phyloP scores from a whole-genome alignment of 495 filamentous ascomycete species.

The Penicillium soppii region DNA sequence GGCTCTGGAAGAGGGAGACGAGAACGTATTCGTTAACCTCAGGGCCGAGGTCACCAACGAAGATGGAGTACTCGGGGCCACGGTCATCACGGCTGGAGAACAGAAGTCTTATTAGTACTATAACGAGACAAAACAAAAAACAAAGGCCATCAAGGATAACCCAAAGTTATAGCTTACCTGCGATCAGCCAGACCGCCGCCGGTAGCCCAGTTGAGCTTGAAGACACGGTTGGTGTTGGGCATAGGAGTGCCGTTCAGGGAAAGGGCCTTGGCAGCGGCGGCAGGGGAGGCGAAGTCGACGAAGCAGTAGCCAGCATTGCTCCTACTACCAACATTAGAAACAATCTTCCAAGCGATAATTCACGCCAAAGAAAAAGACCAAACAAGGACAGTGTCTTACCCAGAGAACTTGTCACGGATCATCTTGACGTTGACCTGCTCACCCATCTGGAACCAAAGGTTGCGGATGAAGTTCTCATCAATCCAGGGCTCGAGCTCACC shows the following conservation, averaged over 20 bases:
- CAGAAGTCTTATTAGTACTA: not conserved
- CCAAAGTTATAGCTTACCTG: conserved; percentile 55
- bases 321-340: conserved; percentile 55
- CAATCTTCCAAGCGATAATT: conserved; percentile 10
- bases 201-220: conserved; percentile 99
- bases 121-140: too few species aligned
- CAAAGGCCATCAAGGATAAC: not conserved
- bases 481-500: conserved; percentile 99
- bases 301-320: conserved; percentile 99
- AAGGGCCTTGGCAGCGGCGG: conserved; percentile 87
- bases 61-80: conserved; percentile 94
- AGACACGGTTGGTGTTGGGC: conserved; percentile 89
- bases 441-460: conserved; percentile 84
- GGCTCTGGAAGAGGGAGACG: conserved; percentile 92
- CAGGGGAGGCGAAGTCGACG: conserved; percentile 83
- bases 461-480: conserved; percentile 97
- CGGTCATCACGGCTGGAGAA: conserved; percentile 78
- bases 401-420: conserved; percentile 99
- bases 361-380: not conserved
- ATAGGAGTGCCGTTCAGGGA: conserved; percentile 85
- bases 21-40: conserved; percentile 99
- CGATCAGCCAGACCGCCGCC: conserved; percentile 94
- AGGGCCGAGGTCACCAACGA: conserved; percentile 95
- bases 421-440: conserved; percentile 99
- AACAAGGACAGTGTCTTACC: conserved; percentile 62